These are phyloP conservation scores for Schizosaccharomyces versatilis DNA, from an alignment of 1,139 yeast genomes.

Conservation along the genomic window DNA sequence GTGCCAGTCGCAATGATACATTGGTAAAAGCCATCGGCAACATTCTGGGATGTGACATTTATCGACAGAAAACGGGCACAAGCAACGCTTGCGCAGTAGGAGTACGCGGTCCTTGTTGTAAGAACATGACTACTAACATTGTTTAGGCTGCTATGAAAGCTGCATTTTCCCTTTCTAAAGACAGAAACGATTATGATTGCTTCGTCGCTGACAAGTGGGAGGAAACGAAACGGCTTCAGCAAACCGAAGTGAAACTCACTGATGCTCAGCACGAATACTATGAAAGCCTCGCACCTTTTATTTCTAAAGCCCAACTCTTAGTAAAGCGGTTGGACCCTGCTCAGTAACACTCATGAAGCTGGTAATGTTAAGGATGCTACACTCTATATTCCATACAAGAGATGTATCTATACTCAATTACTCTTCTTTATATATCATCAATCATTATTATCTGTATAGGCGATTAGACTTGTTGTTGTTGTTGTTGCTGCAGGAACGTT, in stretches of 20 bases:
- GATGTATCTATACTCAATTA: no score
- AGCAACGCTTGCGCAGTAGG: slow-evolving; percentile 88
- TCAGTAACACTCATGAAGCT: no score
- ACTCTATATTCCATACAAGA: no score
- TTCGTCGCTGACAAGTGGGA: slow-evolving; percentile 27
- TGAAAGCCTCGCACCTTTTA: background rate
- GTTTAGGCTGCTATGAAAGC: slow-evolving; percentile 50
- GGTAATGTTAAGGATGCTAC: no score
- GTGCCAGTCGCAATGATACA: slow-evolving; percentile 52
- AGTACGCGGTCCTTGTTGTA: slow-evolving; percentile 17
- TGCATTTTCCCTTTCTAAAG: slow-evolving; percentile 33
- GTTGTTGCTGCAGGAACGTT: background rate
- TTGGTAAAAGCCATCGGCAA: slow-evolving; percentile 49
- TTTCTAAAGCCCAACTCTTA: background rate
- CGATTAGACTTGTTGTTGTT: background rate
- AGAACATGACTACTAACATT: background rate
- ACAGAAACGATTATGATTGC: slow-evolving; percentile 18
- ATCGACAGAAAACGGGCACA: slow-evolving; percentile 35
- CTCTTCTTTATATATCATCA: no score
- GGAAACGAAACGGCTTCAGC: slow-evolving; percentile 22
- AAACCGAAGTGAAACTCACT: background rate
- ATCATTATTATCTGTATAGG: background rate
- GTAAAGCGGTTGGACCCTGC: background rate
- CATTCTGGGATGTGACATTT: slow-evolving; percentile 53
- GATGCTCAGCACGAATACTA: background rate